Evolutionary conservation across 768 basidiomycete species (phyloP).

Genomic region (Mycena rosella): DNA sequence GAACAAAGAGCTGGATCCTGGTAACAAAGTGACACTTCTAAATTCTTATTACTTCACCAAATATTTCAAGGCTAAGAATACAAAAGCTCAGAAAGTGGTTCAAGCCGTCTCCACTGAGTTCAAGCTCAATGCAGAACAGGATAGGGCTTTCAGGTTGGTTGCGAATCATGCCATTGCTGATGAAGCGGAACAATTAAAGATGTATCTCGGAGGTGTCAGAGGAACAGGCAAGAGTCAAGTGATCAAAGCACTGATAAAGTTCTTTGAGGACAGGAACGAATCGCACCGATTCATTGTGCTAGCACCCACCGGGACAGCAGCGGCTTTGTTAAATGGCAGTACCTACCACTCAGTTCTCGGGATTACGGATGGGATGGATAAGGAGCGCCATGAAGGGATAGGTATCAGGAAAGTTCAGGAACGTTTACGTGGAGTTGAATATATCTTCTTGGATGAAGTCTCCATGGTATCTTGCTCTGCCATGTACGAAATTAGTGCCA

Average conservation of each 20-base stretch:
- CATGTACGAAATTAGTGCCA: too few species aligned
- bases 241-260: constrained; percentile 41
- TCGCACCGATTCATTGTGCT: background rate
- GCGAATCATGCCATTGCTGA: constrained; percentile 40
- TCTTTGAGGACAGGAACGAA: constrained; percentile 36
- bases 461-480: too few species aligned
- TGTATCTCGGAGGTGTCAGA: constrained; percentile 51
- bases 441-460: too few species aligned
- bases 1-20: too few species aligned
- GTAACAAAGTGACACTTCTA: constrained; percentile 21
- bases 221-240: constrained; percentile 52
- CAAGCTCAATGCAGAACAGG: constrained; percentile 10
- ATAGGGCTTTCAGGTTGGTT: constrained; percentile 42
- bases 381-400: too few species aligned
- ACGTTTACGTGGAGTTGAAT: too few species aligned
- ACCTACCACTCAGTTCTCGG: constrained; percentile 43
- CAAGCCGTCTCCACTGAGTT: background rate
- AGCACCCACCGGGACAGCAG: constrained; percentile 40
- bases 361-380: background rate
- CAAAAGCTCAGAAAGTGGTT: background rate
- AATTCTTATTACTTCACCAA: constrained; percentile 24
- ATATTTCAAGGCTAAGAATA: background rate
- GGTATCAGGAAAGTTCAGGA: too few species aligned
- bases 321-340: constrained; percentile 37
- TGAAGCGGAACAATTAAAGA: constrained; percentile 40